These are phyloP conservation scores for Nepenthes gracilis DNA, from an alignment of 148 eudicot genomes.

Conservation along the genomic window DNA sequence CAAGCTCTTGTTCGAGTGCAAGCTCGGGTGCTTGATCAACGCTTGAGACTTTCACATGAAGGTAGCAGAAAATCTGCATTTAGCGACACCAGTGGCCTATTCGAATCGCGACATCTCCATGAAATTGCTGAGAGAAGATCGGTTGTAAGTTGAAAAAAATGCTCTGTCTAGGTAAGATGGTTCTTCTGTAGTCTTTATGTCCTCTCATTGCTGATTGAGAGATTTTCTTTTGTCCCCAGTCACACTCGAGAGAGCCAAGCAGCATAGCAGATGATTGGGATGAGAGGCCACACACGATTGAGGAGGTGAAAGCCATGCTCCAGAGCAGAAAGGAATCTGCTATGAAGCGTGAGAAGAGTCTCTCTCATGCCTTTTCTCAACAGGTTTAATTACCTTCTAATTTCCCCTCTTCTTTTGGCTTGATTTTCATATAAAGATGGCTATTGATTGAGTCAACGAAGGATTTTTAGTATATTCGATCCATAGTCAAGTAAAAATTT, in stretches of 20 bases:
- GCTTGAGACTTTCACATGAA: conserved; percentile 23
- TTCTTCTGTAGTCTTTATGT: too few relatives aligned
- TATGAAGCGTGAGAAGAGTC: conserved; percentile 40
- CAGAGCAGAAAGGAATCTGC: conserved; percentile 52
- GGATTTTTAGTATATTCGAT: not conserved
- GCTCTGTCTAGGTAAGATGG: not conserved
- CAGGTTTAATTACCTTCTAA: conserved; percentile 17
- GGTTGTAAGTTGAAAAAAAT: conserved; percentile 22
- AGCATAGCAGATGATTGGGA: conserved; percentile 75
- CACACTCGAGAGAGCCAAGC: conserved; percentile 57
- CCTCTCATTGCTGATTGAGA: not conserved
- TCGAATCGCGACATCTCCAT: conserved; percentile 33
- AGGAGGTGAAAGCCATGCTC: conserved; percentile 73
- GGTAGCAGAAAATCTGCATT: conserved; percentile 30
- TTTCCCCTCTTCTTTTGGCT: not conserved
- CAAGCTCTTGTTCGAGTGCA: conserved; percentile 51
- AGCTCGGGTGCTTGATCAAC: conserved; percentile 38
- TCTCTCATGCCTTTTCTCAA: conserved; percentile 54
- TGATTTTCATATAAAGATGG: not conserved
- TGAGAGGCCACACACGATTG: conserved; percentile 64
- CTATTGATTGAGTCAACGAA: not conserved
- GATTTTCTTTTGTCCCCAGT: conserved; percentile 3
- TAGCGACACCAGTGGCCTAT: conserved; percentile 30
- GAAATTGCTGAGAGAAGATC: conserved; percentile 54
- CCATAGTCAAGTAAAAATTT: not conserved